Evolutionary conservation across 768 basidiomycete species (phyloP).

Genomic region (Kwoniella mangroviensis): DNA sequence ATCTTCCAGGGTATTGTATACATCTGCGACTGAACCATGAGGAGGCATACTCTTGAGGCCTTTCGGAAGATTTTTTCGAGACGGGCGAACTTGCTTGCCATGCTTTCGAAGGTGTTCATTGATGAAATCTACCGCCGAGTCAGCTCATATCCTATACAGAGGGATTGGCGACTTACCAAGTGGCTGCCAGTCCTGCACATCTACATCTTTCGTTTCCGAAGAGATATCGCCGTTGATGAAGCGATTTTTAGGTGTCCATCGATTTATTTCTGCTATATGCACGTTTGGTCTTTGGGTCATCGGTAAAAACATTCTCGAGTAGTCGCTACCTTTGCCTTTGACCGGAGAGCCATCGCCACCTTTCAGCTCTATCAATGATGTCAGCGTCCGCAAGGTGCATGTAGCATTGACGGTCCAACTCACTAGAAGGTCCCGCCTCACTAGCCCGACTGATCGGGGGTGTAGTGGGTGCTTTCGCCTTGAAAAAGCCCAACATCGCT

Average conservation of each 20-base stretch:
- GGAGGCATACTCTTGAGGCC: conserved; percentile 45
- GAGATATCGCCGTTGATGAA: not conserved
- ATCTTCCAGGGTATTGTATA: conserved; percentile 63
- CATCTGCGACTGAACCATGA: conserved; percentile 40
- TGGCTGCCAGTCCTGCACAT: conserved; percentile 3
- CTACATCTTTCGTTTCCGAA: not conserved
- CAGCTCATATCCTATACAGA: not conserved
- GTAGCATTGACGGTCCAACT: not conserved
- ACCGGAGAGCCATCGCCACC: conserved; percentile 12
- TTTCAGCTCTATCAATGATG: conserved; percentile 1
- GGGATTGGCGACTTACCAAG: conserved; percentile 12
- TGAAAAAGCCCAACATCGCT: conserved; percentile 41
- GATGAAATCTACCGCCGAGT: conserved; percentile 30
- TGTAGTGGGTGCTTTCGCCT: conserved; percentile 25
- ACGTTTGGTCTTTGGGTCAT: conserved; percentile 39
- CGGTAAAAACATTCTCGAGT: conserved; percentile 43
- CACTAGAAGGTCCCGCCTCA: conserved; percentile 43
- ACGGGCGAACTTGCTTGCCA: conserved; percentile 6
- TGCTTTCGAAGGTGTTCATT: conserved; percentile 31
- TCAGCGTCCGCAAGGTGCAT: conserved; percentile 1
- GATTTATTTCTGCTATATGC: conserved; percentile 47
- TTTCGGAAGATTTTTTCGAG: conserved; percentile 22
- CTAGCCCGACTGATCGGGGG: conserved; percentile 28
- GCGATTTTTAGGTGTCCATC: conserved; percentile 25
- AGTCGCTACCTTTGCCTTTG: conserved; percentile 34